phyloP scores from a whole-genome alignment of 768 basidiomycete genomes.

The Podaxis sp. region DNA sequence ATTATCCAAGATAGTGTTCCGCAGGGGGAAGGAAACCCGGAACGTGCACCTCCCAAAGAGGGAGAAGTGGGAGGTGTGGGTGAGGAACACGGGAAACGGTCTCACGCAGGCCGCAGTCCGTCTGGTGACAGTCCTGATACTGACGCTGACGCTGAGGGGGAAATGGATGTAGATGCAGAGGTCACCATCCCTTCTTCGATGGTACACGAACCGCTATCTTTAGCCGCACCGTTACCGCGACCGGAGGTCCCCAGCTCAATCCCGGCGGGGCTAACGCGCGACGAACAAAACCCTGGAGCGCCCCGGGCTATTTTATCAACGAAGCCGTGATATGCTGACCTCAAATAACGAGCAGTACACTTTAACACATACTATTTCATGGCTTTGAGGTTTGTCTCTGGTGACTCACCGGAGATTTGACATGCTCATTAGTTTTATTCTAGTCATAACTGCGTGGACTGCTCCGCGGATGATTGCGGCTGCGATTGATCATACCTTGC shows the following conservation, averaged over 20 bases:
- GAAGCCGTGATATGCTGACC: background rate
- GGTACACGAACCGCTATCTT: background rate
- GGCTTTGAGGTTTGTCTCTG: background rate
- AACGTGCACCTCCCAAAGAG: background rate
- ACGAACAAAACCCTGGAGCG: background rate
- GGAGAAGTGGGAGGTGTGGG: slow-evolving; percentile 13
- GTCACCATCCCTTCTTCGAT: slow-evolving; percentile 3
- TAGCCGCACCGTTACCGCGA: background rate
- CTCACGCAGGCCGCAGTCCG: slow-evolving; percentile 1
- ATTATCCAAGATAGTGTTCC: background rate
- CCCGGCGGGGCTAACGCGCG: background rate
- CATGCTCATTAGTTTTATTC: background rate
- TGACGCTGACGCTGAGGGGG: slow-evolving; percentile 32
- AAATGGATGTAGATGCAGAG: slow-evolving; percentile 29
- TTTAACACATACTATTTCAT: background rate
- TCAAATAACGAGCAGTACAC: background rate
- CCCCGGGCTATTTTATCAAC: background rate
- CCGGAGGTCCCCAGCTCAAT: background rate
- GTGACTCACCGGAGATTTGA: background rate
- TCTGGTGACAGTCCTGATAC: slow-evolving; percentile 20
- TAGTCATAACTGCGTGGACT: background rate
- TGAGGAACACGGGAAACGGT: slow-evolving; percentile 5
- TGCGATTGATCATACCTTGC: background rate
- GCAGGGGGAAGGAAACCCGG: background rate
- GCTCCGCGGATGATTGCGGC: background rate